A percentile compares a stretch with the other conserved stretches of the same genome.
Evolutionary conservation across 371 early-diverging fungal genomes (phyloP).

Genomic region (Rhizomucor miehei): DNA sequence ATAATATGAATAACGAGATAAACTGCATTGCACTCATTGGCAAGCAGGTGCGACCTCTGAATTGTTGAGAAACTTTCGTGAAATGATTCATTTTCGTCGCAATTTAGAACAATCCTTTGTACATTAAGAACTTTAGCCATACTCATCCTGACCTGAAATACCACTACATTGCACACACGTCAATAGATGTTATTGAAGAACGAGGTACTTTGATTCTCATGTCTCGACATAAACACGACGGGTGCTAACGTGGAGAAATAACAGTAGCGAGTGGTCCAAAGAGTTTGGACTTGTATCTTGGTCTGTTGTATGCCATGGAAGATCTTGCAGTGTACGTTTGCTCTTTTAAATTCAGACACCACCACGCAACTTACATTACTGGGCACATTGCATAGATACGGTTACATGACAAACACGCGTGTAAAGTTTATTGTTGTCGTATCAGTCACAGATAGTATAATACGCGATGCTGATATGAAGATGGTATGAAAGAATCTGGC

Average conservation of each 20-base stretch:
- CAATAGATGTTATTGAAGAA: constrained; percentile 87
- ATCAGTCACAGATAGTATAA: constrained; percentile 70
- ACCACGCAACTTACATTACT: neutral
- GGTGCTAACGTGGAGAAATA: neutral
- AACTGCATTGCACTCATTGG: constrained; percentile 77
- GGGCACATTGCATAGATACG: constrained; percentile 51
- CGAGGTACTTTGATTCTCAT: constrained; percentile 46
- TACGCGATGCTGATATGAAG: constrained; percentile 80
- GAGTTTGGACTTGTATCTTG: constrained; percentile 75
- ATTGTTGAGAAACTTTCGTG: neutral
- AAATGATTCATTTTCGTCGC: neutral
- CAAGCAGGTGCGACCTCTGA: constrained; percentile 28
- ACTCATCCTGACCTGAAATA: constrained; percentile 80
- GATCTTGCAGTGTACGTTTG: constrained; percentile 74
- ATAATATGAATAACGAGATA: constrained; percentile 56
- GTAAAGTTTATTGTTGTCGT: constrained; percentile 79
- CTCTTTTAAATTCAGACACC: neutral
- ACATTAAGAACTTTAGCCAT: constrained; percentile 71
- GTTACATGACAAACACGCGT: constrained; percentile 85
- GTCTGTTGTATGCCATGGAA: constrained; percentile 83
- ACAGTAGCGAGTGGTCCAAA: constrained; percentile 60
- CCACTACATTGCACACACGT: constrained; percentile 86
- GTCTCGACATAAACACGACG: neutral
- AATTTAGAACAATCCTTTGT: constrained; percentile 79
- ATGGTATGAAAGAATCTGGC: constrained; percentile 69